A percentile compares a stretch with the other conserved stretches of the same genome.
These are phyloP conservation scores for Aspergillus avenaceus DNA, from an alignment of 495 filamentous ascomycete species.

Conservation along the genomic window DNA sequence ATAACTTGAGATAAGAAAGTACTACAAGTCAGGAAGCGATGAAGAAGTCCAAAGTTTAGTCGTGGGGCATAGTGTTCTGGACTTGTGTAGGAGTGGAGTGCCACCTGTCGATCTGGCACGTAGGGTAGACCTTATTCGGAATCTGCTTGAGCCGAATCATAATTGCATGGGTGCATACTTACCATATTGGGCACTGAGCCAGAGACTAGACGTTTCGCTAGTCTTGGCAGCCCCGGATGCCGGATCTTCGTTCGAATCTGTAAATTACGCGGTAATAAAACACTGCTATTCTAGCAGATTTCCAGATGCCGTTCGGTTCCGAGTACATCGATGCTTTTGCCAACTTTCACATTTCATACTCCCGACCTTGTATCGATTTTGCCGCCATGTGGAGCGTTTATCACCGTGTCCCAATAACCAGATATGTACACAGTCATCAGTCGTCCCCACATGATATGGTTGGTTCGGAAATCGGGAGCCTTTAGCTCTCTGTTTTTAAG, in stretches of 20 bases:
- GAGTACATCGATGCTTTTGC: not conserved
- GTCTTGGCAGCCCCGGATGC: slow-evolving; percentile 5
- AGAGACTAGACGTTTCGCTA: not conserved
- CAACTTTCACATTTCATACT: not conserved
- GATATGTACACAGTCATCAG: not conserved
- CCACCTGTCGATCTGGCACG: not conserved
- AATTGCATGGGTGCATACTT: too few relatives aligned
- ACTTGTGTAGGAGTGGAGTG: not conserved
- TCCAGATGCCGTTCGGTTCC: not conserved
- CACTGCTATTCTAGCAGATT: not conserved
- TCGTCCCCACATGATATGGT: not conserved
- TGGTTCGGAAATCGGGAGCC: slow-evolving; percentile 7
- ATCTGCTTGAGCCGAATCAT: not conserved
- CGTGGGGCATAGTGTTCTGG: not conserved
- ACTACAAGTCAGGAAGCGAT: too few relatives aligned
- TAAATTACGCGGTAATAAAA: not conserved
- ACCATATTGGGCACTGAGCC: too few relatives aligned
- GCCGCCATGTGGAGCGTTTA: not conserved
- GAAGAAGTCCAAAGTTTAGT: not conserved
- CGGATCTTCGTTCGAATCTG: slow-evolving; percentile 3
- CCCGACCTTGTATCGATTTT: not conserved
- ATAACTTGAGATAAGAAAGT: too few relatives aligned
- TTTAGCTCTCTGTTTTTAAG: too few relatives aligned
- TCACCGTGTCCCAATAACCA: not conserved
- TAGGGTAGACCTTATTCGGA: not conserved